Conservation (phyloP, 148 eudicot species). For the Cornus florida region DNA sequence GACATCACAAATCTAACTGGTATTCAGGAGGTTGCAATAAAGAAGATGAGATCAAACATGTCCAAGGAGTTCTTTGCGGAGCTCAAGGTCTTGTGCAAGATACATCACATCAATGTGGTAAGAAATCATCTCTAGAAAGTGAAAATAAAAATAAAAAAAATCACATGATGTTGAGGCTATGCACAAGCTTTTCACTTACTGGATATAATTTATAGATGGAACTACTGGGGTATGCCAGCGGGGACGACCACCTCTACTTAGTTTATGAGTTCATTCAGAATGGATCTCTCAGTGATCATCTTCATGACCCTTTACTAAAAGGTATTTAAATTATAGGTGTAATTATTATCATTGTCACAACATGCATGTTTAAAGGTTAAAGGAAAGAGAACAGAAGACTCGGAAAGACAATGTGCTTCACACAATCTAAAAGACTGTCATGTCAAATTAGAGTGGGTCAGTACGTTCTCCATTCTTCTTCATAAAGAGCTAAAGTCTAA, state of each 20-base stretch:
- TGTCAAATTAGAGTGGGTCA: no score
- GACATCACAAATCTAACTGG: background rate
- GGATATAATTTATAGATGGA: constrained; percentile 32
- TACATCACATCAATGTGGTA: constrained; percentile 58
- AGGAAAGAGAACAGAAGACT: no score
- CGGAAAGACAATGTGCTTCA: no score
- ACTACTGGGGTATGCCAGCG: constrained; percentile 53
- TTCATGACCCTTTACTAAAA: constrained; percentile 51
- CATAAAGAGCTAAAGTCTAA: no score
- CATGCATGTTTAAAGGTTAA: no score
- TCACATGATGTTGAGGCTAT: background rate
- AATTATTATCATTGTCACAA: background rate
- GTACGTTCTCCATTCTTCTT: no score
- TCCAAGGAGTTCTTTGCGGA: constrained; percentile 60
- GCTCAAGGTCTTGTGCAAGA: constrained; percentile 50
- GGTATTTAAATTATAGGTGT: constrained; percentile 16
- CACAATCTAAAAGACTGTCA: background rate
- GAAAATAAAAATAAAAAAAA: background rate
- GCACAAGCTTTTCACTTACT: background rate
- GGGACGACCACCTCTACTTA: constrained; percentile 51
- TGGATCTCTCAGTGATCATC: constrained; percentile 50
- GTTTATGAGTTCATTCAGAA: constrained; percentile 44
- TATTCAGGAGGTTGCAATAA: constrained; percentile 45
- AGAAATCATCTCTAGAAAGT: constrained; percentile 6
- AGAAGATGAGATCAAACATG: constrained; percentile 57